Conservation (phyloP, 352 stramenopile species). For the Saprolegnia diclina region DNA sequence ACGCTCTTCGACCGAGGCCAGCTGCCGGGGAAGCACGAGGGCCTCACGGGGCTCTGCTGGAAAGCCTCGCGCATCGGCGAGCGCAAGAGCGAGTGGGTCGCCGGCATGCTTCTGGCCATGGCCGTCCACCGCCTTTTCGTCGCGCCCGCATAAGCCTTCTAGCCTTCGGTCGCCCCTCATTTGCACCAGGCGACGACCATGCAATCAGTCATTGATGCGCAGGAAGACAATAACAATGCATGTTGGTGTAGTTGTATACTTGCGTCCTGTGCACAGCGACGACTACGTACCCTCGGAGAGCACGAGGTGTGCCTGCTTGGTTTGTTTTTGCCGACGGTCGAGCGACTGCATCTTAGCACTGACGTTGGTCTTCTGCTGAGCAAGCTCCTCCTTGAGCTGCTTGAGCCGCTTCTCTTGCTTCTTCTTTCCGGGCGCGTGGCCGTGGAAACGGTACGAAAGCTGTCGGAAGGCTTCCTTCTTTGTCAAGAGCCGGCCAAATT, state of each 20-base stretch:
- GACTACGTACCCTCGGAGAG: constrained; percentile 29
- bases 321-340: constrained; percentile 75
- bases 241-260: not conserved
- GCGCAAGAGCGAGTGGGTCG: constrained; percentile 87
- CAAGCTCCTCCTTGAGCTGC: constrained; percentile 77
- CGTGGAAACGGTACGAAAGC: constrained; percentile 98
- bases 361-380: constrained; percentile 67
- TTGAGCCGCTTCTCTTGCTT: constrained; percentile 95
- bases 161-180: too few relatives aligned
- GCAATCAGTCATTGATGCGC: not conserved
- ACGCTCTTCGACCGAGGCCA: constrained; percentile 91
- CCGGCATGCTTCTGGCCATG: constrained; percentile 78
- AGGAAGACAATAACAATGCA: not conserved
- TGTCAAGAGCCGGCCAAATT: constrained; percentile 94
- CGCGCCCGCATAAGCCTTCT: constrained; percentile 32
- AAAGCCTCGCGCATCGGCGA: constrained; percentile 90
- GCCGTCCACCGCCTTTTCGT: constrained; percentile 91
- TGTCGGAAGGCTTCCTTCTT: constrained; percentile 97
- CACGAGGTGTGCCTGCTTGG: constrained; percentile 79
- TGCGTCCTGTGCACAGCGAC: not conserved
- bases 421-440: constrained; percentile 95
- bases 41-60: constrained; percentile 86
- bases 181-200: too few relatives aligned
- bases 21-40: constrained; percentile 79
- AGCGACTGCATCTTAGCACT: constrained; percentile 83